These are phyloP conservation scores for Rhamnella rubrinervis DNA, from an alignment of 331 rosid species.

Conservation along the genomic window DNA sequence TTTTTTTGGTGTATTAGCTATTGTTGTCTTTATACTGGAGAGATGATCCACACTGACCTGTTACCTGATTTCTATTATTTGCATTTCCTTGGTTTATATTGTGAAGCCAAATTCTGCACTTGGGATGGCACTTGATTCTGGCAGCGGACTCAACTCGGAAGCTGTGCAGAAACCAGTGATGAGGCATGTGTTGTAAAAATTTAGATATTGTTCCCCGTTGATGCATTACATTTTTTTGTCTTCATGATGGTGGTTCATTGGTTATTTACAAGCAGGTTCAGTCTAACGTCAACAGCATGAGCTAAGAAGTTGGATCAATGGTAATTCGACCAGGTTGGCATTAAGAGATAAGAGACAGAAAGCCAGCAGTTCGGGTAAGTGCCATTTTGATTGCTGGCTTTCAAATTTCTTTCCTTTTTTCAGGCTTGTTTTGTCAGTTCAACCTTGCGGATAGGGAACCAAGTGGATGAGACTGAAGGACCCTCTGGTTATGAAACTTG, in stretches of 20 bases:
- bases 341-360: slow-evolving; percentile 28
- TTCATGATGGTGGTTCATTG: slow-evolving; percentile 33
- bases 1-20: too few relatives aligned
- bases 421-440: slow-evolving; percentile 43
- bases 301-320: slow-evolving; percentile 14
- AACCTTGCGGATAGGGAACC: slow-evolving; percentile 8
- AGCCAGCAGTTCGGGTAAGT: slow-evolving; percentile 84
- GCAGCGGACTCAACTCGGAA: slow-evolving; percentile 35
- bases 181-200: slow-evolving; percentile 53
- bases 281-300: slow-evolving; percentile 48
- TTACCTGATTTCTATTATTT: slow-evolving; percentile 24
- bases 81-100: slow-evolving; percentile 21
- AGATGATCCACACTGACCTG: slow-evolving; percentile 30
- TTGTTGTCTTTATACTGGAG: neutral
- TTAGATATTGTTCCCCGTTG: neutral
- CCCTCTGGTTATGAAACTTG: neutral
- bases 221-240: slow-evolving; percentile 35
- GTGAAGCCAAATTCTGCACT: slow-evolving; percentile 56
- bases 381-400: slow-evolving; percentile 68
- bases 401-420: slow-evolving; percentile 47
- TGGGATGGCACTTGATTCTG: slow-evolving; percentile 46
- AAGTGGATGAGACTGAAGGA: slow-evolving; percentile 18
- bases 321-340: neutral
- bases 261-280: slow-evolving; percentile 40
- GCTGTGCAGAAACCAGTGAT: slow-evolving; percentile 41